Evolutionary conservation across 2,329 filamentous ascomycete genomes (phyloP).

Genomic region (Fusarium sp.): DNA sequence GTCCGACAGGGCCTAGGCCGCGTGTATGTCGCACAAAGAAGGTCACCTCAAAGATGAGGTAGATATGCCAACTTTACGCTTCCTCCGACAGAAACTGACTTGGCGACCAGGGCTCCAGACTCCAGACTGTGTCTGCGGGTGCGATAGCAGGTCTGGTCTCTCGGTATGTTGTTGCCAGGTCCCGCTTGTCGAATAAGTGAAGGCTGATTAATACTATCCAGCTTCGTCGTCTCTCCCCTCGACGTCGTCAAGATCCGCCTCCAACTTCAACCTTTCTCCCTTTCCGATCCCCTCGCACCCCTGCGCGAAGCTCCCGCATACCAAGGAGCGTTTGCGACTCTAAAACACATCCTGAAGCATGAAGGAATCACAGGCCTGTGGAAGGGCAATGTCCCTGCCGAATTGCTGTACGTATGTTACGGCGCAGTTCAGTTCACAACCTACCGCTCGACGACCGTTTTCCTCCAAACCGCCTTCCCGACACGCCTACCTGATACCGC

Average conservation of each 20-base stretch:
- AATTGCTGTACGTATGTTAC: conserved; percentile 93
- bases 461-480: conserved; percentile 67
- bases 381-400: conserved; percentile 98
- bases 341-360: conserved; percentile 79
- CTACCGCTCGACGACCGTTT: conserved; percentile 80
- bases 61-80: conserved; percentile 30
- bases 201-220: conserved; percentile 49
- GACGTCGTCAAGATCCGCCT: conserved; percentile 99
- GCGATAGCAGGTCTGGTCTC: conserved; percentile 85
- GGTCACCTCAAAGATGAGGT: conserved; percentile 70
- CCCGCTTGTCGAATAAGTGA: neutral
- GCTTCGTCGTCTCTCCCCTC: conserved; percentile 93
- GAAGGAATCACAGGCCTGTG: conserved; percentile 91
- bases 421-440: conserved; percentile 89
- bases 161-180: conserved; percentile 65
- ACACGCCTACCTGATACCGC: conserved; percentile 70
- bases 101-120: conserved; percentile 61
- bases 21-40: conserved; percentile 52
- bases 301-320: conserved; percentile 67
- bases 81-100: conserved; percentile 13
- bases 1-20: conserved; percentile 37
- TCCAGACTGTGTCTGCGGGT: conserved; percentile 68
- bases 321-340: conserved; percentile 81
- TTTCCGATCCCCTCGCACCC: conserved; percentile 77
- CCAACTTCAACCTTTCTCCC: conserved; percentile 89